Conservation (phyloP, 1,284 basidiomycete species). For the Chalciporus sp. region DNA sequence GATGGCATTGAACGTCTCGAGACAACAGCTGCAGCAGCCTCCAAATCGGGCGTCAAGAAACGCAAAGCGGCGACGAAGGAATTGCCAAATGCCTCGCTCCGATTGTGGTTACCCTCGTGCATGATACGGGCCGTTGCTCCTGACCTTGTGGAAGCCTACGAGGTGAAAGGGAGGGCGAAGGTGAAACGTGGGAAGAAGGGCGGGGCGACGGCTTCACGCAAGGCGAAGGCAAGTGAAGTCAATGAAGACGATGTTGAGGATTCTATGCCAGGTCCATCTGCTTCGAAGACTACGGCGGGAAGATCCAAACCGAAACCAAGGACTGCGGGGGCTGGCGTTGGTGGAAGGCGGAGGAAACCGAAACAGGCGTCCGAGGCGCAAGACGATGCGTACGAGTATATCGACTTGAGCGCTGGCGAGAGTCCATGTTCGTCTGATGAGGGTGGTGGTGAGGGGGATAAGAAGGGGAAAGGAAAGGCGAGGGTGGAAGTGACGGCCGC, state of each 20-base stretch:
- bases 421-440: slow-evolving; percentile 25
- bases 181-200: slow-evolving; percentile 38
- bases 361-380: slow-evolving; percentile 30
- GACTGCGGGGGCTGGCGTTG: not conserved
- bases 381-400: slow-evolving; percentile 33
- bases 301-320: slow-evolving; percentile 13
- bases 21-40: slow-evolving; percentile 45
- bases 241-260: not conserved
- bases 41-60: slow-evolving; percentile 40
- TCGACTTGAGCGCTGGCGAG: slow-evolving; percentile 30
- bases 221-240: not conserved
- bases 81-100: slow-evolving; percentile 51
- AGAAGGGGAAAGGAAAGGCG: slow-evolving; percentile 14
- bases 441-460: not conserved
- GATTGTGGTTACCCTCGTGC: slow-evolving; percentile 77
- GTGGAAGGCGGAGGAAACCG: slow-evolving; percentile 20
- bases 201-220: not conserved
- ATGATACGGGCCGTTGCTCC: slow-evolving; percentile 72
- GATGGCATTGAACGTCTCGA: slow-evolving; percentile 29
- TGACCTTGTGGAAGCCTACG: slow-evolving; percentile 59
- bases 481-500: not conserved
- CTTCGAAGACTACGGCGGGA: slow-evolving; percentile 3
- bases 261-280: slow-evolving; percentile 3
- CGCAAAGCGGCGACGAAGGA: slow-evolving; percentile 39
- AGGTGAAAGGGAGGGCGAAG: slow-evolving; percentile 52